These are phyloP conservation scores for Flaveria floridana DNA, from an alignment of 140 eudicot genomes.

Conservation along the genomic window DNA sequence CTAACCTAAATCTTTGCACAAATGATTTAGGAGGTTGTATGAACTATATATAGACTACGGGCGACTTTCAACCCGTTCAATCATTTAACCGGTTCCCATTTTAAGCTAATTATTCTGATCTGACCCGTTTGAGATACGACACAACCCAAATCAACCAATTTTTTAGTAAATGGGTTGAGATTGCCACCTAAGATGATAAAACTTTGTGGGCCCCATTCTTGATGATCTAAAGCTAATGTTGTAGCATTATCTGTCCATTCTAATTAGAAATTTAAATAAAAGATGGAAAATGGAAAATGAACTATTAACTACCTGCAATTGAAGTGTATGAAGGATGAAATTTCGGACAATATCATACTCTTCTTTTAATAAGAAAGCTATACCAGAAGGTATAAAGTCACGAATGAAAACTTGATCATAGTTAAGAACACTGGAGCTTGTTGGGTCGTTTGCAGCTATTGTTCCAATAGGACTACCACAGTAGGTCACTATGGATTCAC, in stretches of 20 bases:
- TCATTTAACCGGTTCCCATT: not conserved
- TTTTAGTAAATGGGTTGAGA: not conserved
- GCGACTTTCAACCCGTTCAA: not conserved
- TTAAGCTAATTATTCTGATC: not conserved
- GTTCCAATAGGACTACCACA: constrained; percentile 75
- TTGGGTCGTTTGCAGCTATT: constrained; percentile 70
- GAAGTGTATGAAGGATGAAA: constrained; percentile 74
- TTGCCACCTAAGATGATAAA: not conserved
- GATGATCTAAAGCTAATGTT: not conserved
- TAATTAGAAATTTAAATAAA: not conserved
- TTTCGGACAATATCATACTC: constrained; percentile 62
- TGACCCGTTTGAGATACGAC: not conserved
- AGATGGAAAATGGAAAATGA: constrained; percentile 17
- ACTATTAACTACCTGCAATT: constrained; percentile 54
- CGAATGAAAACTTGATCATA: constrained; percentile 82
- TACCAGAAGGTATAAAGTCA: constrained; percentile 70
- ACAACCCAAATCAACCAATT: constrained; percentile 9
- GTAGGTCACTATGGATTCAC: constrained; percentile 55
- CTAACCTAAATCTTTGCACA: not conserved
- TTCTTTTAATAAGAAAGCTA: constrained; percentile 71
- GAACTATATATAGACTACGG: not conserved
- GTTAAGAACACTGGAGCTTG: constrained; percentile 47
- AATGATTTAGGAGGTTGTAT: not conserved
- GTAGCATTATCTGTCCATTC: not conserved
- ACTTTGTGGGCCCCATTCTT: not conserved